Evolutionary conservation across 768 basidiomycete genomes (phyloP).

Genomic region (Mrakia blollopis): DNA sequence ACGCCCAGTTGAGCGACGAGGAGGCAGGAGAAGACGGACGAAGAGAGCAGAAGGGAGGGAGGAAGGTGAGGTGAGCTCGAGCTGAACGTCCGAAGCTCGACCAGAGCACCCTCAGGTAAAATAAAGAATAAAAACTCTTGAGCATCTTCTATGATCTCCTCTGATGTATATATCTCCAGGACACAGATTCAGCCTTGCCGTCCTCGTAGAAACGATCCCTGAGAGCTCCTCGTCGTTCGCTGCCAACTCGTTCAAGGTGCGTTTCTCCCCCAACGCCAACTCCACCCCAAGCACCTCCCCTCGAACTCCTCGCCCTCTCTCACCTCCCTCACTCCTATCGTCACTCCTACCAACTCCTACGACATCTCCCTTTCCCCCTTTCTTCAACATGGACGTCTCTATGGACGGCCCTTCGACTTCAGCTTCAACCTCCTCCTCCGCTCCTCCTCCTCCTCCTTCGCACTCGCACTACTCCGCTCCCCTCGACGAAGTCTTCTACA

Average conservation of each 20-base stretch:
- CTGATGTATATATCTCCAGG: no score
- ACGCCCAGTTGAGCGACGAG: not conserved
- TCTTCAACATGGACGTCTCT: constrained; percentile 4
- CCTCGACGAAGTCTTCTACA: constrained; percentile 11
- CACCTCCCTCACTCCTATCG: not conserved
- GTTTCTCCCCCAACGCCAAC: no score
- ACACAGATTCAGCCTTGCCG: no score
- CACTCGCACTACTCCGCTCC: constrained; percentile 2
- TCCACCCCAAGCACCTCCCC: no score
- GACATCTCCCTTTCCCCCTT: no score
- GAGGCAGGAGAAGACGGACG: not conserved
- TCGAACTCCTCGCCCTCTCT: not conserved
- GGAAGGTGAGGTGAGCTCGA: not conserved
- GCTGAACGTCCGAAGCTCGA: not conserved
- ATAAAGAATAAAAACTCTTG: not conserved
- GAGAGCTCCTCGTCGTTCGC: no score
- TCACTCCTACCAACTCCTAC: no score
- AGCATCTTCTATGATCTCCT: no score
- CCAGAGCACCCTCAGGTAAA: not conserved
- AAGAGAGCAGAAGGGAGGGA: not conserved
- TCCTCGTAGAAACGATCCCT: no score
- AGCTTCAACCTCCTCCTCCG: not conserved
- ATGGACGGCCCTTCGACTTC: constrained; percentile 1
- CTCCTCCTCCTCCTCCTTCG: not conserved
- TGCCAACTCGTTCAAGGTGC: no score